These are phyloP conservation scores for Xerocomus brunneocitrinus DNA, from an alignment of 768 basidiomycete genomes.

Conservation along the genomic window DNA sequence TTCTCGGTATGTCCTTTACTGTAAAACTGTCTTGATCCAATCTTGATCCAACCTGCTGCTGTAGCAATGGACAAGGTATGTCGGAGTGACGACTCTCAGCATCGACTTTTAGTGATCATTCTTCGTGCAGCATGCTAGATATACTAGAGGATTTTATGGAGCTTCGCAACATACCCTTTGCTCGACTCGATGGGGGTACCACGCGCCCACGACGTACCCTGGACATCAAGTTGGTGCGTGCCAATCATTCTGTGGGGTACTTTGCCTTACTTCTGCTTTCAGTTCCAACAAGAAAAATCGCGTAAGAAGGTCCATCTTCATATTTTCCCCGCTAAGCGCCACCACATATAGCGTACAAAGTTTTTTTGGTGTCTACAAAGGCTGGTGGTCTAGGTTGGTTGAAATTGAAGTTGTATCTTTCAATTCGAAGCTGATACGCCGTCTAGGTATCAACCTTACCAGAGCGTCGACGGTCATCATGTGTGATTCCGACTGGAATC, in stretches of 20 bases:
- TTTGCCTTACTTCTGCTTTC: conserved; percentile 1
- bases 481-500: conserved; percentile 69
- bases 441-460: conserved; percentile 72
- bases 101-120: neutral
- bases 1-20: conserved; percentile 42
- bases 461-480: conserved; percentile 78
- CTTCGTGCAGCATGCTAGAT: conserved; percentile 54
- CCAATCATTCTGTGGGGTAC: neutral
- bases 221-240: conserved; percentile 51
- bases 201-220: conserved; percentile 49
- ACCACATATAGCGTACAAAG: conserved; percentile 46
- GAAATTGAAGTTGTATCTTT: neutral
- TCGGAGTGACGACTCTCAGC: neutral
- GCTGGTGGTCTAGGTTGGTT: conserved; percentile 63
- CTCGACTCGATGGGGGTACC: conserved; percentile 56
- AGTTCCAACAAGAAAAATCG: conserved; percentile 59
- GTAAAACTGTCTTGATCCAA: neutral
- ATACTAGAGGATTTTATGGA: conserved; percentile 64
- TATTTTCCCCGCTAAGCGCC: conserved; percentile 4
- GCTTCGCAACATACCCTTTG: conserved; percentile 54
- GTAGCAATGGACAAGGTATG: conserved; percentile 57
- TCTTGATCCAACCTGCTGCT: conserved; percentile 10
- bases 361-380: conserved; percentile 66
- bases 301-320: conserved; percentile 33
- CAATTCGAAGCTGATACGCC: conserved; percentile 15